These are phyloP conservation scores for Penicillium soppii DNA, from an alignment of 495 filamentous ascomycete genomes.

Conservation along the genomic window DNA sequence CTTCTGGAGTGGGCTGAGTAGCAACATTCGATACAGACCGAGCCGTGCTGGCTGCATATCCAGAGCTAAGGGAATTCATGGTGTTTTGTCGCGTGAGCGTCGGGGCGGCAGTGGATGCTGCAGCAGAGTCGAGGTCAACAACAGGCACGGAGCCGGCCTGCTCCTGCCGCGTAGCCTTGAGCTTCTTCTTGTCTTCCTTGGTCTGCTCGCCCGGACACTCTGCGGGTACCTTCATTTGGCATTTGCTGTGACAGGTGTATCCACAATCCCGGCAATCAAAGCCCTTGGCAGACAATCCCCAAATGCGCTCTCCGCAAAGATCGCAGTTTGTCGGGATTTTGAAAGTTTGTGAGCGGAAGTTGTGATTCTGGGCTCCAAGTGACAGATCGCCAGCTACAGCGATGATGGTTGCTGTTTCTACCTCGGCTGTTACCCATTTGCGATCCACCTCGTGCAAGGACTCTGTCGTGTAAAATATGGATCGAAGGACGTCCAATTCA, in stretches of 20 bases:
- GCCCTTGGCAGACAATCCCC: conserved; percentile 93
- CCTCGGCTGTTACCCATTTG: conserved; percentile 80
- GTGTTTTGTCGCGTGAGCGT: conserved; percentile 79
- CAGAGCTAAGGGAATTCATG: conserved; percentile 89
- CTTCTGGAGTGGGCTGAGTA: conserved; percentile 34
- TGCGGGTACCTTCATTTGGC: conserved; percentile 96
- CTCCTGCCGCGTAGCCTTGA: conserved; percentile 79
- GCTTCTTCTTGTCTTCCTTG: conserved; percentile 91
- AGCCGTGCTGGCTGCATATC: conserved; percentile 77
- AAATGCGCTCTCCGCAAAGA: conserved; percentile 91
- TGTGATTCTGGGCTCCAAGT: conserved; percentile 86
- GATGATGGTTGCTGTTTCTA: conserved; percentile 88
- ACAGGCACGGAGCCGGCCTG: conserved; percentile 61
- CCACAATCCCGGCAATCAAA: conserved; percentile 95
- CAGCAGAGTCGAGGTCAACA: conserved; percentile 35
- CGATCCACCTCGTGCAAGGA: conserved; percentile 83
- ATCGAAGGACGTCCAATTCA: conserved; percentile 73
- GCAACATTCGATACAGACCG: conserved; percentile 65
- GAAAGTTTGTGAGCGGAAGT: conserved; percentile 96
- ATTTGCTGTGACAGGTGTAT: conserved; percentile 97
- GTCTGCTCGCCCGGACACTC: conserved; percentile 90
- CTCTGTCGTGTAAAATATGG: conserved; percentile 78
- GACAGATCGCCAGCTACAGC: conserved; percentile 86
- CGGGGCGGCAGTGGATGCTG: conserved; percentile 40
- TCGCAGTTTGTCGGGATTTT: conserved; percentile 99